phyloP scores from a whole-genome alignment of 2,329 filamentous ascomycete species.

The Eutypa lata region DNA sequence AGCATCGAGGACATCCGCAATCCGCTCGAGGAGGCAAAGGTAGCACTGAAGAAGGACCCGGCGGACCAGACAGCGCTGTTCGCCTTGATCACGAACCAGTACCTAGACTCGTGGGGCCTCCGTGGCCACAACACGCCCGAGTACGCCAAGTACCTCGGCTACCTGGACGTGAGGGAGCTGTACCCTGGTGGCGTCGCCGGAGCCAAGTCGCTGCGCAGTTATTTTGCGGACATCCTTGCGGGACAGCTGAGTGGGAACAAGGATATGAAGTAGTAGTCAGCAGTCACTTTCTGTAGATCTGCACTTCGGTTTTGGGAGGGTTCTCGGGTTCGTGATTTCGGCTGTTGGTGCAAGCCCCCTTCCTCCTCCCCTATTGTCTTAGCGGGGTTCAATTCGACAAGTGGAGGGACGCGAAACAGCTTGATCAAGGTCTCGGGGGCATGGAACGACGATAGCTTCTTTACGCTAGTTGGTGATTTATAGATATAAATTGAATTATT shows the following conservation, averaged over 20 bases:
- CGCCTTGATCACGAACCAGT: slow-evolving; percentile 28
- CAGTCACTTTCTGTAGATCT: too few relatives aligned
- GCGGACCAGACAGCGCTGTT: neutral
- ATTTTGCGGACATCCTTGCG: slow-evolving; percentile 35
- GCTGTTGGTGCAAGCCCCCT: too few relatives aligned
- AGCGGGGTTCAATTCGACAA: too few relatives aligned
- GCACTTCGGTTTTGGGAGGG: too few relatives aligned
- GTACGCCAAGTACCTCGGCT: slow-evolving; percentile 52
- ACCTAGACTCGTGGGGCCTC: slow-evolving; percentile 42
- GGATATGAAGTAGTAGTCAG: neutral
- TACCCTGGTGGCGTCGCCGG: slow-evolving; percentile 45
- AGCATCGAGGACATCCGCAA: slow-evolving; percentile 4
- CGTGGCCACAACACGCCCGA: slow-evolving; percentile 52
- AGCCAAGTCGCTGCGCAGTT: slow-evolving; percentile 35
- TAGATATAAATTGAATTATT: too few relatives aligned
- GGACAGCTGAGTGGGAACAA: slow-evolving; percentile 26
- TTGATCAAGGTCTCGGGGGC: too few relatives aligned
- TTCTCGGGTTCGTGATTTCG: too few relatives aligned
- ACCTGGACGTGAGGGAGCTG: slow-evolving; percentile 48
- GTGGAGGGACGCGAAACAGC: too few relatives aligned
- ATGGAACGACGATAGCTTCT: too few relatives aligned
- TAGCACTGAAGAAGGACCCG: slow-evolving; percentile 4
- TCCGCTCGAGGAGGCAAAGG: neutral
- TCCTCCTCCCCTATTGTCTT: too few relatives aligned
- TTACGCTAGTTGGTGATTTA: too few relatives aligned